phyloP scores from a whole-genome alignment of 257 asterid species.

The Solanum tarijense region DNA sequence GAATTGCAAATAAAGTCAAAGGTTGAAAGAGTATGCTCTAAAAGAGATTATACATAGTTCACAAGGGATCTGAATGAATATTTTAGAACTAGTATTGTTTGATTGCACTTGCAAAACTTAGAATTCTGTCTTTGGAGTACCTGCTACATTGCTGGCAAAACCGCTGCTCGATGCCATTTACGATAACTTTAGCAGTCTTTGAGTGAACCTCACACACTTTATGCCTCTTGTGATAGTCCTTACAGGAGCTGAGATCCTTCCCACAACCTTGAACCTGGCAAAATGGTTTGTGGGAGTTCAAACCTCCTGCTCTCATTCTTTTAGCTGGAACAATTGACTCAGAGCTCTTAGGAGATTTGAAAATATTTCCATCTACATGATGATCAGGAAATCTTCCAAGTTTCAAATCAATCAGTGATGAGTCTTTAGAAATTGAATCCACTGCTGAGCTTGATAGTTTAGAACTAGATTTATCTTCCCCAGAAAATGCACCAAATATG shows the following conservation, averaged over 20 bases:
- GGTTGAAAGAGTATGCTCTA: neutral
- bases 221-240: constrained; percentile 39
- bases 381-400: constrained; percentile 30
- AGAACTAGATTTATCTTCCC: constrained; percentile 21
- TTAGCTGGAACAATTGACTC: constrained; percentile 16
- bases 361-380: constrained; percentile 7
- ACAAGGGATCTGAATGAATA: neutral
- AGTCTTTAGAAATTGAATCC: constrained; percentile 13
- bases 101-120: neutral
- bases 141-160: constrained; percentile 53
- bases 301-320: constrained; percentile 22
- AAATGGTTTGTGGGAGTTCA: constrained; percentile 15
- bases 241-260: constrained; percentile 31
- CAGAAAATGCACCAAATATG: neutral
- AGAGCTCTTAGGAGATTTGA: neutral
- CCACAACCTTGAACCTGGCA: constrained; percentile 40
- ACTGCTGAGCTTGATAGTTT: constrained; percentile 18
- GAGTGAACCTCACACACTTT: constrained; percentile 45
- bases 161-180: constrained; percentile 37
- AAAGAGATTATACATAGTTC: neutral
- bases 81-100: neutral
- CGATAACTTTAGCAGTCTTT: constrained; percentile 30
- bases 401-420: constrained; percentile 30
- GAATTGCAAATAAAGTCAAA: neutral
- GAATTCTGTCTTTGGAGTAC: constrained; percentile 3